A percentile compares a stretch with the other conserved stretches of the same genome.
These are phyloP conservation scores for Pichia sorboxylosa DNA, from an alignment of 1,139 yeast species.

Conservation along the genomic window DNA sequence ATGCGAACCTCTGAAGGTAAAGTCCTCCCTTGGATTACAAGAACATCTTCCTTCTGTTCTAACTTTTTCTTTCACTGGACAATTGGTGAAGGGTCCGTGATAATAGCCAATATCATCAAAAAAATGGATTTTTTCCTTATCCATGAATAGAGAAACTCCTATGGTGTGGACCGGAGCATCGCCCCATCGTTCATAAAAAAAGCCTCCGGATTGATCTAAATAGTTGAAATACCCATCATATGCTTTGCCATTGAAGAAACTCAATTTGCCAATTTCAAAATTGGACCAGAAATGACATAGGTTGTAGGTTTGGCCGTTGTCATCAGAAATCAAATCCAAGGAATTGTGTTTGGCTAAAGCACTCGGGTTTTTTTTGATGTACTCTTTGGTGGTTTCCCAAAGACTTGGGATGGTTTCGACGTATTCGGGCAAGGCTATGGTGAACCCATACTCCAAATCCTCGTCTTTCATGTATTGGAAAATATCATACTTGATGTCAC, in stretches of 20 bases:
- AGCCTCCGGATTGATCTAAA: constrained; percentile 71
- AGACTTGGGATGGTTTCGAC: constrained; percentile 44
- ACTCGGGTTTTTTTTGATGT: constrained; percentile 37
- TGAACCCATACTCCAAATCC: constrained; percentile 49
- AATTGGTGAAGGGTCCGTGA: constrained; percentile 44
- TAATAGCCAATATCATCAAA: constrained; percentile 74
- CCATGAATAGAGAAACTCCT: constrained; percentile 61
- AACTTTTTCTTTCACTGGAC: constrained; percentile 11
- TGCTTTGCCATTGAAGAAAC: constrained; percentile 61
- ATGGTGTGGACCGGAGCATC: constrained; percentile 87
- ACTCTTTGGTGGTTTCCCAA: constrained; percentile 48
- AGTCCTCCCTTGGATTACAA: constrained; percentile 13
- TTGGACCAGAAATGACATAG: constrained; percentile 87
- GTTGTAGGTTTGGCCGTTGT: constrained; percentile 52
- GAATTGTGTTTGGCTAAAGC: constrained; percentile 38
- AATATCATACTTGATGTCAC: constrained; percentile 56
- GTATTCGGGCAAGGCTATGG: constrained; percentile 49
- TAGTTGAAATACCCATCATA: constrained; percentile 59
- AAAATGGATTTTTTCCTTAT: constrained; percentile 55
- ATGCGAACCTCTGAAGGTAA: constrained; percentile 6
- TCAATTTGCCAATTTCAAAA: constrained; percentile 69
- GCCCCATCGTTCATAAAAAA: constrained; percentile 91
- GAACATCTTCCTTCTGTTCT: constrained; percentile 13
- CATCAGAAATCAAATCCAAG: constrained; percentile 43
- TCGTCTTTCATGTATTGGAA: constrained; percentile 56